Evolutionary conservation across 495 filamentous ascomycete species (phyloP), one percentile per base, ranked within the genome.

Genomic region (Penicillium egyptiacum): DNA sequence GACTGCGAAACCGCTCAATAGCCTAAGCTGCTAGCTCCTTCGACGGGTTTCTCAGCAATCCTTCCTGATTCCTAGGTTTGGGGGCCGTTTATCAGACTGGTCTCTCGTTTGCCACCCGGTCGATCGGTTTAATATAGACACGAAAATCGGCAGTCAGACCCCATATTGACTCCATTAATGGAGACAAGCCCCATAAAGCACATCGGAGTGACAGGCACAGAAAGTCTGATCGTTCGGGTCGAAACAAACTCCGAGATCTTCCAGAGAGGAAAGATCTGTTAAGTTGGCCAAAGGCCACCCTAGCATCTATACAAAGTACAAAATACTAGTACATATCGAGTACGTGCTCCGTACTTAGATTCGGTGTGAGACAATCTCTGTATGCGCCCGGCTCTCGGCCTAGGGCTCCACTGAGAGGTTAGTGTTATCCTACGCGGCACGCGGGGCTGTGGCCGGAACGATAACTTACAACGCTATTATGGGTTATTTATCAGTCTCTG

Each of bases 401-500:
- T 37, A 50, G 1, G 17, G 37, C 10, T 25, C 47, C 47, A 50
- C 47, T 22, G 31, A 50, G 30, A 33, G 31, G 16, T 20, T 50
- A 48, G 45, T 31, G 45, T n/a, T 11, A 19, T 50, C 11, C 20
- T 20, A 19, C 28, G 30, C 17, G 47, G 28, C 17, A 42, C 41
- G 17, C 41, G 41, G 41, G 41, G 41, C 41, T 43, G 23, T 43
- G 20, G 41, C 43, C 43, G 43, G 22, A 45, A 26, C 14, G 43
- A 26, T 45, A 9, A 16, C 25, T 26, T 46, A 22, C 12, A 16
- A 26, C 19, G 20, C 10, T n/a, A n/a, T 26, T 51, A 33, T 51
- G 35, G 39, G 25, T 31, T 42, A 40, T 53, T 40, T 31, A 50
- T 50, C 47, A 14, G 25, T 9, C 1, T 50, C 37, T 53, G 23